A percentile compares a stretch with the other conserved stretches of the same genome.
Conservation (phyloP, 2,329 filamentous ascomycete species). For the Fusarium sp. region DNA sequence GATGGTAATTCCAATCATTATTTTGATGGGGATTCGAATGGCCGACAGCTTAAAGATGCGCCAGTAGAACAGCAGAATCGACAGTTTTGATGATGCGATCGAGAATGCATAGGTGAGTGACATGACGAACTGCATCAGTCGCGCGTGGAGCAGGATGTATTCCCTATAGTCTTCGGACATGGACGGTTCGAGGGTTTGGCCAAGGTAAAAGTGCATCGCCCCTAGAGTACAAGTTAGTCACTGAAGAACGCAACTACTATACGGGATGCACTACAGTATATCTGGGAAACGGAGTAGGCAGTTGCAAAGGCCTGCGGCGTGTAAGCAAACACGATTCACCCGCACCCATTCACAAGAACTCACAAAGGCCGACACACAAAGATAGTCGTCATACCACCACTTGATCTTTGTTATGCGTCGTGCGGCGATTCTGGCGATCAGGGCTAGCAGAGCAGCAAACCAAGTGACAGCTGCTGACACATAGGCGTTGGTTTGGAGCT, state of each 20-base stretch:
- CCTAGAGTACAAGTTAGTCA: slow-evolving; percentile 28
- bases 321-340: slow-evolving; percentile 2
- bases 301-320: slow-evolving; percentile 33
- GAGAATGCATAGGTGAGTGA: slow-evolving; percentile 46
- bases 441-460: slow-evolving; percentile 39
- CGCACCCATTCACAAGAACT: neutral
- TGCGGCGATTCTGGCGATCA: slow-evolving; percentile 40
- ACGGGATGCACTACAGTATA: slow-evolving; percentile 31
- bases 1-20: slow-evolving; percentile 41
- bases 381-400: slow-evolving; percentile 48
- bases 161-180: slow-evolving; percentile 28
- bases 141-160: slow-evolving; percentile 27
- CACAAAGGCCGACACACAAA: slow-evolving; percentile 44
- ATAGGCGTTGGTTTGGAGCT: slow-evolving; percentile 40
- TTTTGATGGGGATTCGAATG: slow-evolving; percentile 49
- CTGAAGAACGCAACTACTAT: rapidly evolving
- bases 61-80: slow-evolving; percentile 52
- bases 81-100: slow-evolving; percentile 48
- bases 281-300: slow-evolving; percentile 31
- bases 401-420: slow-evolving; percentile 43
- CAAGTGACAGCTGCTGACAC: slow-evolving; percentile 38
- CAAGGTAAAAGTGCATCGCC: slow-evolving; percentile 37
- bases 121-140: slow-evolving; percentile 38
- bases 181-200: slow-evolving; percentile 28
- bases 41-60: slow-evolving; percentile 48